Conservation (phyloP, 2,329 filamentous ascomycete genomes). For the Neurospora sp. region DNA sequence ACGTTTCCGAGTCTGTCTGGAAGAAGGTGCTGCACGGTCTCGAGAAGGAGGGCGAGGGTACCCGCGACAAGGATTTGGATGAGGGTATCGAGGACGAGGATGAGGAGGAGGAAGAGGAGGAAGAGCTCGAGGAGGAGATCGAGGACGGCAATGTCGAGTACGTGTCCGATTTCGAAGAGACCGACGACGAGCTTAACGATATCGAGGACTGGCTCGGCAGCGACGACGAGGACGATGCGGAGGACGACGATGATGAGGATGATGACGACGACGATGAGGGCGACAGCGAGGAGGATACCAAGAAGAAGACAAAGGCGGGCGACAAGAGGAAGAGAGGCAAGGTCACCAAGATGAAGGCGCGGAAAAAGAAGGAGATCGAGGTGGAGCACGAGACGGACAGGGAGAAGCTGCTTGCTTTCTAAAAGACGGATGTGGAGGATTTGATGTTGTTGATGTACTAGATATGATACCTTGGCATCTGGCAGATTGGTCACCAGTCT, state of each 20-base stretch:
- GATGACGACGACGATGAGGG: constrained; percentile 38
- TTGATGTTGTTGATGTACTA: constrained; percentile 56
- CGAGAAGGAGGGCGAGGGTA: constrained; percentile 76
- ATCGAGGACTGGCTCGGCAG: constrained; percentile 90
- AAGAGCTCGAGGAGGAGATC: constrained; percentile 53
- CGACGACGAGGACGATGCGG: constrained; percentile 51
- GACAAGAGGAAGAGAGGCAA: constrained; percentile 45
- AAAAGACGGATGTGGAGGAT: constrained; percentile 38
- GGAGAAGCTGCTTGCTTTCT: constrained; percentile 26
- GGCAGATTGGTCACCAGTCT: neutral
- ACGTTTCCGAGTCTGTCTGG: constrained; percentile 92
- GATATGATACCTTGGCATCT: neutral
- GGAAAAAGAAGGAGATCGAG: constrained; percentile 72
- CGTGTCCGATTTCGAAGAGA: constrained; percentile 81
- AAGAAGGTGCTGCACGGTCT: constrained; percentile 90
- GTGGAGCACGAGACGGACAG: constrained; percentile 53
- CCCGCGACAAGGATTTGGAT: constrained; percentile 79
- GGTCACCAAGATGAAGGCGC: constrained; percentile 37
- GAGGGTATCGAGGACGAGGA: constrained; percentile 75
- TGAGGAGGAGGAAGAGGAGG: constrained; percentile 56
- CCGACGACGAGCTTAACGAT: constrained; percentile 68
- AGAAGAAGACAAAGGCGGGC: constrained; percentile 48
- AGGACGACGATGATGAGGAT: constrained; percentile 48
- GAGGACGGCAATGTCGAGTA: constrained; percentile 80
- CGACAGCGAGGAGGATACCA: constrained; percentile 26